Evolutionary conservation across 805 yeast genomes (phyloP), one percentile per base, ranked within the genome.

Genomic region (Cyberlindnera maritima): DNA sequence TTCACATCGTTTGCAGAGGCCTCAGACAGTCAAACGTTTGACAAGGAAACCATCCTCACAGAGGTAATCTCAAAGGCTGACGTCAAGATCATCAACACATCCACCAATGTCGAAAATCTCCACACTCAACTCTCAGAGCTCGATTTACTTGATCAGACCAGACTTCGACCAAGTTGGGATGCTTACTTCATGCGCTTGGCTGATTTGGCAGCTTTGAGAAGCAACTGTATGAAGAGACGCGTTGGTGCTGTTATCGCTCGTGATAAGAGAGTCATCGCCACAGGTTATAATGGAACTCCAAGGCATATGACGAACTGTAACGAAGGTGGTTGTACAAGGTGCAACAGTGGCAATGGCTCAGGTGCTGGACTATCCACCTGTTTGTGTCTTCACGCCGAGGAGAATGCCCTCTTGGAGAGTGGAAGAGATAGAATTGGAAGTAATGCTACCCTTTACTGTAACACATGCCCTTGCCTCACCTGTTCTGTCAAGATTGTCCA

Each of bases 281-380:
- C 99, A 0, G 99, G 99, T 0, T 94, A 94, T 66, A 94, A 94
- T 60, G 99, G 99, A 2, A 94, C 99, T 0, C 98, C 99, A 11
- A 75, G 96, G 36, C 88, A 90, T 49, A 68, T 89, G 58, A 71
- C 73, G 21, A 94, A 94, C 59, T 94, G 99, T 67, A 91, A 88
- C 60, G 92, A 89, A 57, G 99, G 99, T 19, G 99, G 99, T 1
- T 94, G 99, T 65, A 67, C 79, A 4, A 71, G 99, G 34, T 94
- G 99, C 64, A 94, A 94, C 59, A 68, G 76, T 21, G 91, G 85
- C 8, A 73, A 73, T 43, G 69, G 69, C 3, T 66, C 76, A 2
- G 96, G 96, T 2, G 73, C 79, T 2, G 80, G 76, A 1, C 69
- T 92, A 33, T 76, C 85, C 3, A 89, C 97, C 0, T 94, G 99